Evolutionary conservation across 306 rosid species (phyloP).

Genomic region (Dalbergia cochinchinensis): DNA sequence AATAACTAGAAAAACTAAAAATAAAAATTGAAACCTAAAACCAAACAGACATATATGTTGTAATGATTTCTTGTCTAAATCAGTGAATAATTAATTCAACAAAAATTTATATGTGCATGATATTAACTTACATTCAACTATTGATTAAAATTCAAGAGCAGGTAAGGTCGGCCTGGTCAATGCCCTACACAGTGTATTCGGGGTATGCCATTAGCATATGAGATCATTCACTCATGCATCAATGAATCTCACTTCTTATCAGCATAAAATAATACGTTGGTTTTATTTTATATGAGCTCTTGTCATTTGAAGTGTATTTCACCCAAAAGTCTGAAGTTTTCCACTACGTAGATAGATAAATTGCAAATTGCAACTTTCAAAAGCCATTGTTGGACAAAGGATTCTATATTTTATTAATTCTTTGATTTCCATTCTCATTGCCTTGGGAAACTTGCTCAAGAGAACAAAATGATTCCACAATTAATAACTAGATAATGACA

Average conservation of each 20-base stretch:
- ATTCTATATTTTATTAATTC: constrained; percentile 5
- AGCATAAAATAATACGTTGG: not conserved
- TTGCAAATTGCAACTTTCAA: constrained; percentile 13
- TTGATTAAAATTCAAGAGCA: constrained; percentile 7
- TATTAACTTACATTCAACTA: constrained; percentile 21
- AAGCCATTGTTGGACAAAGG: not conserved
- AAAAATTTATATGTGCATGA: not conserved
- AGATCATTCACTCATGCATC: not conserved
- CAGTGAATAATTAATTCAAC: constrained; percentile 13
- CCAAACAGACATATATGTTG: too few relatives aligned
- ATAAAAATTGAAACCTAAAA: too few relatives aligned
- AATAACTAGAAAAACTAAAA: too few relatives aligned
- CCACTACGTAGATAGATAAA: not conserved
- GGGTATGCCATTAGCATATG: not conserved
- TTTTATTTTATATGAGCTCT: not conserved
- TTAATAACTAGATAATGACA: not conserved
- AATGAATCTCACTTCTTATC: constrained; percentile 4
- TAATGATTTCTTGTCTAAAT: not conserved
- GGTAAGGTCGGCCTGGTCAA: not conserved
- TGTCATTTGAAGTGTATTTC: not conserved
- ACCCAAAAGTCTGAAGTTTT: constrained; percentile 8
- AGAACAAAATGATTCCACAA: constrained; percentile 14
- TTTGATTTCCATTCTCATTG: not conserved
- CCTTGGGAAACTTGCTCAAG: not conserved
- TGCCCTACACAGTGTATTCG: not conserved